Base-by-base conservation (phyloP, 768 basidiomycete species). In the Termitomyces sp. region DNA sequence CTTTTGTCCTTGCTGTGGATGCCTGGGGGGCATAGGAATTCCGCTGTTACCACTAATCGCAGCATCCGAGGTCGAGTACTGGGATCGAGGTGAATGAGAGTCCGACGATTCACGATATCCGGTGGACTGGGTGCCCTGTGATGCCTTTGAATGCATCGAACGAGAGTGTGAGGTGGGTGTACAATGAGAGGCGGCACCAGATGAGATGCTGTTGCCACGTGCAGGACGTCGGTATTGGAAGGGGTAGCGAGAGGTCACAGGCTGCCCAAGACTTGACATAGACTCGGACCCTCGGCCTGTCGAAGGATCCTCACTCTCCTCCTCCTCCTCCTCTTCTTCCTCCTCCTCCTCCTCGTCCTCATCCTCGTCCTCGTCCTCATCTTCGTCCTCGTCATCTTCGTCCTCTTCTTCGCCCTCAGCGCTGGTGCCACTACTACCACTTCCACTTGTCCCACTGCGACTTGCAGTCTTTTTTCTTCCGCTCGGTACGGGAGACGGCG, bases 181-280 rank as follows among this genome's bases (percentile, higher is more conserved):
- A 11, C 74, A 70, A 60, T 73, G 79, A 8, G 81, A 80, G 63
- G 76, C 66, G 17, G 71, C 71, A 51, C 76, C 73, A 12, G 79
- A 80, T 6, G 79, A 83, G 6, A 61, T 55, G 60, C 72, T 73
- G 47, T 73, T 76, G 0, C 85, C 81, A 8, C 83, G 81, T 1
- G 70, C 65, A 7, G 83, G 82, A 2, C 80, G 80, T 20, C 86
- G 85, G 72, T 84, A 83, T 57, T 83, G 79, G 80, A 90, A 89
- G 10, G 88, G 89, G 68, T 87, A 89, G 0, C 86, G 81, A 29
- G 89, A 86, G 38, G 76, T 72, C 56, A 94, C 79, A 1, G 91
- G 92, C 29, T 89, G 87, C 3, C 92, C 92, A 5, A 94, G 82
- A 63, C 88, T 91, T 3, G 92, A 94, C 86, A 94, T 86, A 8